Base-by-base conservation (phyloP, 108 stramenopile genomes). In the Parmales sp. region DNA sequence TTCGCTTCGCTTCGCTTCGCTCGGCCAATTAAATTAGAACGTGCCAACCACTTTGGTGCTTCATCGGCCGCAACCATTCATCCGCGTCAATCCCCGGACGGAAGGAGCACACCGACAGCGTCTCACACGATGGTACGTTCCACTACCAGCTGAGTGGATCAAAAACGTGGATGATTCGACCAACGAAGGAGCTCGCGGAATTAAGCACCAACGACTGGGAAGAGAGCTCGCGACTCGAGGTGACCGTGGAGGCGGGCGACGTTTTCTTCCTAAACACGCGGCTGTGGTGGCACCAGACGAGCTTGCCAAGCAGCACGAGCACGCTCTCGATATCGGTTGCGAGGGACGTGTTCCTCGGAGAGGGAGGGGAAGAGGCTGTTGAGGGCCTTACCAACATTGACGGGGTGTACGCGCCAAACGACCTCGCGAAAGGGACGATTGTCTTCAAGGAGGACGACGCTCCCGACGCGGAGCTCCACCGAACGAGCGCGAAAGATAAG, bases 201-300 rank as follows among this genome's bases (percentile, higher is more conserved):
- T 80, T n/a, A n/a, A n/a, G n/a, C n/a, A n/a, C n/a, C n/a, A n/a
- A n/a, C n/a, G n/a, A n/a, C n/a, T n/a, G 66, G 19, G 7, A 11
- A 6, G 41, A 22, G 6, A 29, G 28, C 45, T 51, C 38, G 1
- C 39, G 19, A 5, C 38, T 87, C 20, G 63, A 72, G 38, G 72
- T 93, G n/a, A 75, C 78, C 38, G 90, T 89, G 66, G 67, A 82
- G 68, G 63, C 85, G 45, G 90, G 90, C 1, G 90, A 90, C 69
- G 69, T 93, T 0, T 49, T 93, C 5, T 39, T 88, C 8, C 65
- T 93, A 20, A 93, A 93, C 67, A 93, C 92, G 1, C 44, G 76
- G 16, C 68, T 93, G 7, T 93, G 92, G 92, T 88, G 82, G 78
- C 92, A 93, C 73, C 81, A 82, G 44, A 93, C 92, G n/a, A 49